These are phyloP conservation scores for Thalia dealbata DNA, from an alignment of 176 grass and related monocot genomes.

Conservation along the genomic window DNA sequence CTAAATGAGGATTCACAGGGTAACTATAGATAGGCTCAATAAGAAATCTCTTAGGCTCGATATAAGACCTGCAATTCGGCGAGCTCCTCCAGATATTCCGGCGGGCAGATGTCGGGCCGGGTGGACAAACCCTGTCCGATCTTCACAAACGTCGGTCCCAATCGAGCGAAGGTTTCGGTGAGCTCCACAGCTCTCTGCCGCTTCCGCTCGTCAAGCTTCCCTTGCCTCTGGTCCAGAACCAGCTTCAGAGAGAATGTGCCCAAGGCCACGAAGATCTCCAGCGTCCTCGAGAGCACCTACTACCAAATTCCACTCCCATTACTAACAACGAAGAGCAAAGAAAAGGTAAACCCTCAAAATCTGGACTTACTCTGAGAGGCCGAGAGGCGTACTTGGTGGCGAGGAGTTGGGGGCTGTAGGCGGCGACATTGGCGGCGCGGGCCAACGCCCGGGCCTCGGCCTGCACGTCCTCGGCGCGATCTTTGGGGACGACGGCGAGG, in stretches of 20 bases:
- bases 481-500: constrained; percentile 11
- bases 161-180: constrained; percentile 58
- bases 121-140: constrained; percentile 91
- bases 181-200: constrained; percentile 65
- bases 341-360: background rate
- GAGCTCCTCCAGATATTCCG: constrained; percentile 90
- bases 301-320: constrained; percentile 15
- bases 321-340: too few species aligned
- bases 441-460: constrained; percentile 72
- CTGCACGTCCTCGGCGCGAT: constrained; percentile 59
- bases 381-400: constrained; percentile 58
- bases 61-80: constrained; percentile 68
- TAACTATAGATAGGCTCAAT: background rate
- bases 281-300: constrained; percentile 52
- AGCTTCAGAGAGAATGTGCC: constrained; percentile 46
- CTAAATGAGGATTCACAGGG: background rate
- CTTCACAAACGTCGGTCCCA: constrained; percentile 97
- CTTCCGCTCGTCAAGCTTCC: constrained; percentile 32
- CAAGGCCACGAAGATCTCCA: constrained; percentile 64
- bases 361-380: constrained; percentile 37
- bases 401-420: constrained; percentile 72
- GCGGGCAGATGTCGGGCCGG: constrained; percentile 77
- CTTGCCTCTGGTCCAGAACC: constrained; percentile 51
- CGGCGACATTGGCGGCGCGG: constrained; percentile 57
- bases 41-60: background rate